These are phyloP conservation scores for Malassezia dermatis DNA, from an alignment of 1,284 basidiomycete species.

Conservation along the genomic window DNA sequence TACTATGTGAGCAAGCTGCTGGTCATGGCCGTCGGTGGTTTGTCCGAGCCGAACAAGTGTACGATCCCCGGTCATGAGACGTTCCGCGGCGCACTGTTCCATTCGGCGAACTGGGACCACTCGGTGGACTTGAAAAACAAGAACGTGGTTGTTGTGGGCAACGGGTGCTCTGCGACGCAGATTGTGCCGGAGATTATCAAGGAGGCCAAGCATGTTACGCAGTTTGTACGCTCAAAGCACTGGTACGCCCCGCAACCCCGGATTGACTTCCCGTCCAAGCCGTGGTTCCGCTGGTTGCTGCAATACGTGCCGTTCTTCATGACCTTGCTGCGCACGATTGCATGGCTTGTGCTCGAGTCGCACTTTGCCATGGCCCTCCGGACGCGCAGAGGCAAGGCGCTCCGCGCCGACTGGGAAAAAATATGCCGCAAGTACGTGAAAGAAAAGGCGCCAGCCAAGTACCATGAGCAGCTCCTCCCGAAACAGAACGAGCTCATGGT, in stretches of 20 bases:
- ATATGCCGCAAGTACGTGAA: slow-evolving; percentile 29
- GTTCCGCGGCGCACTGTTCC: slow-evolving; percentile 44
- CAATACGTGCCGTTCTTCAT: slow-evolving; percentile 23
- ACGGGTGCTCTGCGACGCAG: slow-evolving; percentile 41
- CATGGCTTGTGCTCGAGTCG: slow-evolving; percentile 36
- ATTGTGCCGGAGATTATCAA: slow-evolving; percentile 32
- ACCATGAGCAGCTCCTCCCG: slow-evolving; percentile 37
- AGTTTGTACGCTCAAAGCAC: slow-evolving; percentile 40
- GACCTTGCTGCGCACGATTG: slow-evolving; percentile 26
- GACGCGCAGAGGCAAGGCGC: slow-evolving; percentile 21
- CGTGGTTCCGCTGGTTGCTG: slow-evolving; percentile 36
- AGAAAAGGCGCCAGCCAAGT: slow-evolving; percentile 37
- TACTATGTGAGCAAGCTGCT: slow-evolving; percentile 42
- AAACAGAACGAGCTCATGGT: slow-evolving; percentile 29
- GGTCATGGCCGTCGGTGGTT: slow-evolving; percentile 36
- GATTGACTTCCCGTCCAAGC: slow-evolving; percentile 23
- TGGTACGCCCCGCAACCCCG: slow-evolving; percentile 33
- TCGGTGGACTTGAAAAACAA: slow-evolving; percentile 41
- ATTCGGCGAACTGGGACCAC: slow-evolving; percentile 48
- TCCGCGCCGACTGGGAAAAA: slow-evolving; percentile 26
- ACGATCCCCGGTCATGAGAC: slow-evolving; percentile 34
- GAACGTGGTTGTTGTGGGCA: slow-evolving; percentile 45
- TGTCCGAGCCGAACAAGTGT: slow-evolving; percentile 38
- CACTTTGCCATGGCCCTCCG: slow-evolving; percentile 28
- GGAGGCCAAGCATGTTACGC: slow-evolving; percentile 31